Evolutionary conservation across 768 basidiomycete species (phyloP), one percentile per base, ranked within the genome.

Genomic region (Tylopilus sp.): DNA sequence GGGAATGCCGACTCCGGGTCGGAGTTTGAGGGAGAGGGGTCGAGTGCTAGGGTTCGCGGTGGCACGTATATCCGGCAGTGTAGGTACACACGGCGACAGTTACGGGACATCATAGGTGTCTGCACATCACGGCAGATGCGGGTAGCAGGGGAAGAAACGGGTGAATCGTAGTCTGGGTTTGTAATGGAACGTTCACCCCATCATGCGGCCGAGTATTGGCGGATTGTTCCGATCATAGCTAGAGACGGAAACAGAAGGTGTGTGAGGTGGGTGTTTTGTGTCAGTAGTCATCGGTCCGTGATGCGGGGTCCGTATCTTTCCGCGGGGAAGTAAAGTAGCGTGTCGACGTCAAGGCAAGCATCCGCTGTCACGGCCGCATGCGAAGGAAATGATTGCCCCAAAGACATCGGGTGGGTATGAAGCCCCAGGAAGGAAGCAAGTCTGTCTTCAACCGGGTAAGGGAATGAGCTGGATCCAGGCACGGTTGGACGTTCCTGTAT

Each of bases 281-380:
- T 48, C 42, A 20, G 28, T 13, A 18, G 7, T 7, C 21, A 8
- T 35, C 28, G 39, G 38, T 28, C 42, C 13, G 47, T 42, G 35
- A 35, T 42, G 49, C 21, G 28, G n/a, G 44, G 53, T 25, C 58
- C 58, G 59, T 44, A 21, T 50, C 40, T 13, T 40, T 51, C 59
- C 59, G 55, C 36, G 36, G 36, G 36, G 33, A 3, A 35, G 13
- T 17, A 13, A 15, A 17, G n/a, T 13, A 36, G 36, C 35, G 36
- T 36, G 41, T 58, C 45, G 23, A 36, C 18, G 35, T 35, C 49
- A 60, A 46, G 18, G 30, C 42, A 22, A 30, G 42, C 26, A 50
- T 25, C 35, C 53, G 44, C 44, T 60, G 58, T 52, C 58, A 49
- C 36, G 48, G 22, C 49, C 56, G 43, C 40, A 25, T 59, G 51